phyloP scores from a whole-genome alignment of 192 early-diverging fungal species.

The Linnemannia zychae region DNA sequence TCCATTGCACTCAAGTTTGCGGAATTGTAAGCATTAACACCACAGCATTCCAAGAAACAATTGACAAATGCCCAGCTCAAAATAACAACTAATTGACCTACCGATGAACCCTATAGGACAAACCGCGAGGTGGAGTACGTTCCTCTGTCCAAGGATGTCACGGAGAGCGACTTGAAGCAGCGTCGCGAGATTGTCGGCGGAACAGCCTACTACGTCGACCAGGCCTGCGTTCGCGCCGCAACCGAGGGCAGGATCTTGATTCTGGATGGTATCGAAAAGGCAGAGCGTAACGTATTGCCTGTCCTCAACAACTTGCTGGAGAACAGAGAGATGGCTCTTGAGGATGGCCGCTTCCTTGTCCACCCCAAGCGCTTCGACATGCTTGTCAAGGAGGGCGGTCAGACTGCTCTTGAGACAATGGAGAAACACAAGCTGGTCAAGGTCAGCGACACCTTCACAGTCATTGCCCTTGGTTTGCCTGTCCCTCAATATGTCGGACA shows the following conservation, averaged over 20 bases:
- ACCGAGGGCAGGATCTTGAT: slow-evolving; percentile 73
- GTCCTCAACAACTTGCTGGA: slow-evolving; percentile 89
- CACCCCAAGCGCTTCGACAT: slow-evolving; percentile 76
- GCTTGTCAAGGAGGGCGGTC: slow-evolving; percentile 64
- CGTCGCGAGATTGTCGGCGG: slow-evolving; percentile 78
- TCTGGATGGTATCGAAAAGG: slow-evolving; percentile 81
- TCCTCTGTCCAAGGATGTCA: slow-evolving; percentile 77
- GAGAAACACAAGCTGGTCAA: slow-evolving; percentile 75
- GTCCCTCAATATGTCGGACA: slow-evolving; percentile 77
- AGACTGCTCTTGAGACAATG: slow-evolving; percentile 58
- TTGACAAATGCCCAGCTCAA: background rate
- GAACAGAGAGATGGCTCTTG: slow-evolving; percentile 87
- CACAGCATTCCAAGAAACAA: background rate
- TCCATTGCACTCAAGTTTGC: slow-evolving; percentile 79
- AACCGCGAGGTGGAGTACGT: slow-evolving; percentile 81
- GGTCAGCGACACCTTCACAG: slow-evolving; percentile 75
- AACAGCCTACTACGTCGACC: slow-evolving; percentile 72
- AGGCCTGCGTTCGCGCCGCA: slow-evolving; percentile 71
- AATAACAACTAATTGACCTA: background rate
- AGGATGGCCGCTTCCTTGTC: slow-evolving; percentile 86
- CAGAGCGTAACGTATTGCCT: slow-evolving; percentile 87
- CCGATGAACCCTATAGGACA: slow-evolving; percentile 20
- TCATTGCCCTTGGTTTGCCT: slow-evolving; percentile 84
- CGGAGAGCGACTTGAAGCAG: slow-evolving; percentile 87
- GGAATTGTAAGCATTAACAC: slow-evolving; percentile 63